Base-by-base conservation (phyloP, 768 basidiomycete genomes). In the Pleurotus ostreatus region DNA sequence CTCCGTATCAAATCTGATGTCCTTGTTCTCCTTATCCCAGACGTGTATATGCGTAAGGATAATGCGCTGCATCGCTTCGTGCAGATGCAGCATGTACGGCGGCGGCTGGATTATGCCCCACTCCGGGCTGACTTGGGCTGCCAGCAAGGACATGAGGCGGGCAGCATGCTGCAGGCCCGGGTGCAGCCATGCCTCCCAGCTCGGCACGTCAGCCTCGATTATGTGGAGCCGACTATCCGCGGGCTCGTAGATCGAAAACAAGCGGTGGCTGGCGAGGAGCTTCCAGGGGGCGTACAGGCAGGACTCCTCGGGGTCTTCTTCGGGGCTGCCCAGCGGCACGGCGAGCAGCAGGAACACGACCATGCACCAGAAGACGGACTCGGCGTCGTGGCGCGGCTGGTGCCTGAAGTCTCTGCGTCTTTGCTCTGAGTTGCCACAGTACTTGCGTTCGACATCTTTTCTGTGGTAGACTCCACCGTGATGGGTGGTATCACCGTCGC, bases 51-150 rank as follows among this genome's bases (percentile, higher is more conserved):
- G 37, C 20, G 22, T 40, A 7, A 56, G 20, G 3, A 56, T 16
- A 34, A 56, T 39, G 20, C 55, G 55, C 18, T 56, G 55, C 46
- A 56, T 56, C 15, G 55, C 55, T 43, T 56, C 55, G 22, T 56
- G 55, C 22, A 56, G 55, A 39, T 56, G 46, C 3, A 56, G n/a
- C 2, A 6, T 13, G n/a, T 38, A 9, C 18, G 46, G 46, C 9
- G 16, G 1, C 4, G 55, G 55, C 11, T 7, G 7, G 3, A 56
- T 16, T 8, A 39, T 11, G 13, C 16, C 30, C 23, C 49, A 56
- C 23, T 56, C 55, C 2, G 55, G 55, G 15, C 8, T 11, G 2
- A 56, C 47, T 22, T 56, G 55, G n/a, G 4, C 26, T 22, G 9
- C 7, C 8, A 56, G 47, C 20, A 48, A 22, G 12, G 6, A n/a